Conservation (phyloP, 345 rosid genomes). For the Linum tenue region DNA sequence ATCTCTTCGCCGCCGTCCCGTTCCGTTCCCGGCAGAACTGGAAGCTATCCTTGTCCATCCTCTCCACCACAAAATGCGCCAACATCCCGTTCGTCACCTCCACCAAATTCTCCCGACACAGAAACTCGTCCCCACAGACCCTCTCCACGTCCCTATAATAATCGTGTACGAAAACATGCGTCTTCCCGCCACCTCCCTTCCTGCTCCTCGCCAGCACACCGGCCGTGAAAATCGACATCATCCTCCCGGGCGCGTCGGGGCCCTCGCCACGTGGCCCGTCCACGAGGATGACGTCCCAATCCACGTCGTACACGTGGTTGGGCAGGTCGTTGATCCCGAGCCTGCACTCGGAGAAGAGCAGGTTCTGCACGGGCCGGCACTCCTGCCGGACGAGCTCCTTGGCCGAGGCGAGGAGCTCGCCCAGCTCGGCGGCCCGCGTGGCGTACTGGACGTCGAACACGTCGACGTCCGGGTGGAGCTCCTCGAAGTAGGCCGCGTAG, state of each 20-base stretch:
- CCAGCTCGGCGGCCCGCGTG: conserved; percentile 50
- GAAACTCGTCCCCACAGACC: conserved; percentile 52
- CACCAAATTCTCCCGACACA: conserved; percentile 65
- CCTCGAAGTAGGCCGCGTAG: conserved; percentile 50
- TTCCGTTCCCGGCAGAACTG: conserved; percentile 31
- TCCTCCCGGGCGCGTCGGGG: conserved; percentile 62
- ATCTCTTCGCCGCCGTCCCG: background rate
- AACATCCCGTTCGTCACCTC: conserved; percentile 33
- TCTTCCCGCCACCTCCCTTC: conserved; percentile 22
- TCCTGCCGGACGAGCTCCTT: conserved; percentile 33
- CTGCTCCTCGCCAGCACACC: conserved; percentile 69
- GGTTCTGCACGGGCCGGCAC: conserved; percentile 79
- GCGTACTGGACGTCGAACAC: conserved; percentile 73
- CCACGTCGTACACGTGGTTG: conserved; percentile 62
- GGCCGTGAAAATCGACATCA: conserved; percentile 79
- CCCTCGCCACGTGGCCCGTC: conserved; percentile 75
- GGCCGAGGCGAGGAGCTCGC: conserved; percentile 27
- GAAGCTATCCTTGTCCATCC: conserved; percentile 9
- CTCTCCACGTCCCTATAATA: conserved; percentile 58
- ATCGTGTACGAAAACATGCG: conserved; percentile 83
- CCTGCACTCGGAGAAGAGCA: conserved; percentile 74
- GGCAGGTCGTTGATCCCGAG: conserved; percentile 77
- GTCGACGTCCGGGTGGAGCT: conserved; percentile 46
- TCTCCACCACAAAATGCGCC: conserved; percentile 49
- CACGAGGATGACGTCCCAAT: conserved; percentile 72